Base-by-base conservation (phyloP, 2,329 filamentous ascomycete genomes). In the Ascochyta clinopodiicola region DNA sequence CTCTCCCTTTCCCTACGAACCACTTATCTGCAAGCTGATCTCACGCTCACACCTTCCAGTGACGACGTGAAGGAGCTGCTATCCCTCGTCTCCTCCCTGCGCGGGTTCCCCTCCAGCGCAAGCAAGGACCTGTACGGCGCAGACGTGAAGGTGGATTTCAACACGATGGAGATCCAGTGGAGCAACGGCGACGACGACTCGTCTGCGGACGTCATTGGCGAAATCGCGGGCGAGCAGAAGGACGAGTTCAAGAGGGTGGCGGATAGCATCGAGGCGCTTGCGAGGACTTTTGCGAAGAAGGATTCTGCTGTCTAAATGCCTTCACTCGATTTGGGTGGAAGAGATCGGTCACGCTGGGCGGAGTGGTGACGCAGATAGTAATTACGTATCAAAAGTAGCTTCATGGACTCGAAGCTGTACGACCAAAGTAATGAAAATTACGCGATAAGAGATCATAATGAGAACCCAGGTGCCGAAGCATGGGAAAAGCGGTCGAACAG, bases 91-190 rank as follows among this genome's bases (percentile, higher is more conserved):
- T 66, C 62, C 39, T 61, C 70, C 8, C 69, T 78, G 17, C 74
- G 75, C 34, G 76, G 77, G 44, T 78, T 78, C 64, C 77, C 77
- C 10, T 71, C 70, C 7, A 69, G 74, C 61, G 59, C 69, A 2
- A 62, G 62, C 24, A 75, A 76, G 56, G 77, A 79, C 55, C 60
- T 79, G 21, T 79, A 76, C 61, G 75, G 75, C 36, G 53, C 68
- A 1, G 71, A 78, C 44, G 67, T 69, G 19, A 75, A 74, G 61
- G 54, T 79, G 27, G 75, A 77, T 43, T 73, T 78, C 59, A 74
- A 74, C 60, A 78, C 76, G 2, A 72, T 77, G 50, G 76, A 78
- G 53, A 75, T 78, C 31, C 76, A 79, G 59, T 79, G 76, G 76
- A 60, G 62, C 34, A 78, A 77, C 52, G 64, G 70, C 51, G 76